These are phyloP conservation scores for Entomortierella chlamydospora DNA, from an alignment of 192 early-diverging fungal species.

Conservation along the genomic window DNA sequence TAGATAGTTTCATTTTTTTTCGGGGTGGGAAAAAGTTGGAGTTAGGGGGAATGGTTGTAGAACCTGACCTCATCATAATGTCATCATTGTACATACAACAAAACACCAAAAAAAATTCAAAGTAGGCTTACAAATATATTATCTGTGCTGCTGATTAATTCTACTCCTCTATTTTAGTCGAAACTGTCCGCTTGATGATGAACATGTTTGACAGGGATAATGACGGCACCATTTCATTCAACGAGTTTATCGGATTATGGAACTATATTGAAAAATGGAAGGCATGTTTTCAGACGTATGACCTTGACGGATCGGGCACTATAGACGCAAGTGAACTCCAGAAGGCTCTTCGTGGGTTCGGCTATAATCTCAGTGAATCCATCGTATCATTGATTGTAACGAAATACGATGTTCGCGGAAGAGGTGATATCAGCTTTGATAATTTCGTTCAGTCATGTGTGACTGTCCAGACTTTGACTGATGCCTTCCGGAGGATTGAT, in stretches of 20 bases:
- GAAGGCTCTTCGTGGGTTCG: slow-evolving; percentile 48
- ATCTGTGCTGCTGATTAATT: not conserved
- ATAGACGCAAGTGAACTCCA: slow-evolving; percentile 64
- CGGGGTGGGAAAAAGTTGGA: no score
- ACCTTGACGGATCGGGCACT: slow-evolving; percentile 73
- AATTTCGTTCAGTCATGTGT: slow-evolving; percentile 69
- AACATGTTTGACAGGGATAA: slow-evolving; percentile 72
- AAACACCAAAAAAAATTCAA: not conserved
- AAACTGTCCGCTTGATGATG: slow-evolving; percentile 78
- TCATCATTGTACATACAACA: not conserved
- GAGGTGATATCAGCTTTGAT: slow-evolving; percentile 47
- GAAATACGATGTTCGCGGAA: slow-evolving; percentile 65
- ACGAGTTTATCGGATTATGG: slow-evolving; percentile 76
- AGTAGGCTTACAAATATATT: no score
- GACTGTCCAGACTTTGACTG: slow-evolving; percentile 71
- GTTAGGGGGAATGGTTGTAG: no score
- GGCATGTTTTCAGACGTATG: slow-evolving; percentile 72
- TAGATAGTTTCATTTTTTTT: no score
- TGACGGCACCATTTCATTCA: slow-evolving; percentile 73
- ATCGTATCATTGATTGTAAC: slow-evolving; percentile 42
- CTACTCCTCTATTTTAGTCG: slow-evolving; percentile 40
- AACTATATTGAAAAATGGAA: slow-evolving; percentile 81
- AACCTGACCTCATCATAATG: not conserved
- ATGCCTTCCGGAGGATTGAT: slow-evolving; percentile 69
- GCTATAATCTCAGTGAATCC: slow-evolving; percentile 54